Evolutionary conservation across 345 rosid genomes (phyloP), one percentile per base, ranked within the genome.

Genomic region (Jatropha curcas): DNA sequence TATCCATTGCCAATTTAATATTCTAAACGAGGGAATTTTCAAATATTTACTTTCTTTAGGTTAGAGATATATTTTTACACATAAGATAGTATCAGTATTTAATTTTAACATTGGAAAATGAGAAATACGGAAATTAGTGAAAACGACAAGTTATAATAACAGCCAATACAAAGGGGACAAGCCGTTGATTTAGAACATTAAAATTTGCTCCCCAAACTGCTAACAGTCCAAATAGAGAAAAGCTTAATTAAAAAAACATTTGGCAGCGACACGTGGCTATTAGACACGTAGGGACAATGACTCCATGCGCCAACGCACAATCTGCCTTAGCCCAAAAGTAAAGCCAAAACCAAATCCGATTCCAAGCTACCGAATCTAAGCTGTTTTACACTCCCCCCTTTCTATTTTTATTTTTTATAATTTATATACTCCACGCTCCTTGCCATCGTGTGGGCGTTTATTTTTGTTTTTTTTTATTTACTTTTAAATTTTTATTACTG

Each of bases 201-300:
- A n/a, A n/a, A 34, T 61, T 51, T 82, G 86, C 70, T 68, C 77
- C 81, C 81, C 67, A 7, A 0, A 60, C 17, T 11, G 57, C 25
- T 22, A 43, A 61, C 74, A 64, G 35, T 57, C 46, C n/a, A 51
- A 75, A 57, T 2, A 50, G 13, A 3, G 4, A 25, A 20, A 33
- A 20, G 20, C 16, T 4, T 9, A 51, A 10, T 4, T 53, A 27
- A 70, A 46, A 30, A 19, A 28, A 6, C 28, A 5, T 43, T 0
- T 9, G 0, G 0, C 22, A 1, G 2, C 1, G 2, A 25, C 31
- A 35, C 76, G 79, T 55, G 82, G 68, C 24, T 1, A 6, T 0
- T 22, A 11, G 46, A 50, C 81, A 83, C 68, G 5, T 58, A 5
- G 2, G 1, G 3, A 13, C 37, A 55, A 34, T 12, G 12, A 63